These are phyloP conservation scores for Diaporthe humulicola DNA, from an alignment of 2,329 filamentous ascomycete genomes.

Conservation along the genomic window DNA sequence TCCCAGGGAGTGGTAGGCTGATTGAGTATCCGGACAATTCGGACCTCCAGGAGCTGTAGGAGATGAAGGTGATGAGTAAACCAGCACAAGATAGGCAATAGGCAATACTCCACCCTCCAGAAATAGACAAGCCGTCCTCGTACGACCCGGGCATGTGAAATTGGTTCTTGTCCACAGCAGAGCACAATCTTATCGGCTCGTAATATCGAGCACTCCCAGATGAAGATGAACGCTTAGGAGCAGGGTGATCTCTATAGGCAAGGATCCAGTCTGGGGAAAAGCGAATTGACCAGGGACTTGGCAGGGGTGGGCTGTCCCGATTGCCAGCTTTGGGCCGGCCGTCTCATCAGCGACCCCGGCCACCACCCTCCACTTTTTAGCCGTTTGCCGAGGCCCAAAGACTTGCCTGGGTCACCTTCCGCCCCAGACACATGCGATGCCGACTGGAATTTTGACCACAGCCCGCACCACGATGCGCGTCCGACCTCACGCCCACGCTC, in stretches of 20 bases:
- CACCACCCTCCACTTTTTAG: conserved; percentile 24
- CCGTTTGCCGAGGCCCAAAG: conserved; percentile 24
- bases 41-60: not conserved
- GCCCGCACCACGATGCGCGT: conserved; percentile 31
- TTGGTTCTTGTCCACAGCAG: not conserved
- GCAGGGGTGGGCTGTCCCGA: conserved; percentile 13
- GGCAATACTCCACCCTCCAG: not conserved
- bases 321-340: conserved; percentile 2
- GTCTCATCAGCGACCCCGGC: conserved; percentile 23
- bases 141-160: not conserved
- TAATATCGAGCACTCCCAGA: not conserved
- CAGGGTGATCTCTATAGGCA: conserved; percentile 7
- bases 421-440: conserved; percentile 21
- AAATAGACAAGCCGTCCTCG: not conserved
- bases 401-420: conserved; percentile 14
- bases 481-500: not conserved
- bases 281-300: conserved; percentile 23
- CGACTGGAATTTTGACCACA: conserved; percentile 2
- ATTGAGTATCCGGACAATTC: not conserved
- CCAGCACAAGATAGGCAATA: not conserved
- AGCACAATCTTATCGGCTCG: conserved; percentile 22
- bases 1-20: not conserved
- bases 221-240: not conserved
- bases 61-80: not conserved
- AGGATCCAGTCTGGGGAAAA: conserved; percentile 33